A percentile compares a stretch with the other conserved stretches of the same genome.
Conservation (phyloP, 192 early-diverging fungal species). For the Entomortierella parvispora region DNA sequence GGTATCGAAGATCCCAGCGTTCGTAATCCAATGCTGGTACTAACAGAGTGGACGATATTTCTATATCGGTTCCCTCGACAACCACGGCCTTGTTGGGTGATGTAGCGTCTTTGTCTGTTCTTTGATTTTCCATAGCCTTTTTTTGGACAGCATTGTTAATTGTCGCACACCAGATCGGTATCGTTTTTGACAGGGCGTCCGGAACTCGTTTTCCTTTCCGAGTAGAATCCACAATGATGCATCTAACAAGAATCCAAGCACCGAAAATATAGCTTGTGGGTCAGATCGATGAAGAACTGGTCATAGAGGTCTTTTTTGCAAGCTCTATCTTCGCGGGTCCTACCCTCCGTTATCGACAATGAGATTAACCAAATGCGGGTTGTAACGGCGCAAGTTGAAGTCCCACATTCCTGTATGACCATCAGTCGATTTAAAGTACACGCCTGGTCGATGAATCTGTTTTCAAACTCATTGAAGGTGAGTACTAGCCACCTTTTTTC, state of each 20-base stretch:
- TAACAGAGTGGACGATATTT: not conserved
- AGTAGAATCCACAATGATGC: constrained; percentile 91
- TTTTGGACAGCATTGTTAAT: constrained; percentile 68
- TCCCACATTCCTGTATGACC: constrained; percentile 89
- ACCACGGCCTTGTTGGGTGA: not conserved
- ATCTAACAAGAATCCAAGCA: constrained; percentile 58
- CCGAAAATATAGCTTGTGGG: too few species aligned
- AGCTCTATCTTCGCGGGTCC: constrained; percentile 1
- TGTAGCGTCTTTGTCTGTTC: not conserved
- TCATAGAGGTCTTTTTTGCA: too few species aligned
- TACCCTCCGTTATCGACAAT: constrained; percentile 69
- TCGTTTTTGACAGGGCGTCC: constrained; percentile 85
- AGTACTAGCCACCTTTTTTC: too few species aligned
- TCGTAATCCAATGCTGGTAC: constrained; percentile 15
- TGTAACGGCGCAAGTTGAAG: constrained; percentile 83
- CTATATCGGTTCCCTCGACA: not conserved
- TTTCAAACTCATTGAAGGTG: too few species aligned
- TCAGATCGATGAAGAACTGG: too few species aligned
- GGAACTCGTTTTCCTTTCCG: constrained; percentile 86
- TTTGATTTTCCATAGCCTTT: constrained; percentile 19
- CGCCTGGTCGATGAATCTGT: constrained; percentile 61
- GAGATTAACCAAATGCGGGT: constrained; percentile 74
- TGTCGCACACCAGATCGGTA: constrained; percentile 90
- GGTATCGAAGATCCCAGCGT: constrained; percentile 67
- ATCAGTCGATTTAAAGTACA: constrained; percentile 96